Evolutionary conservation across 331 rosid genomes (phyloP).

Genomic region (Malus hybrid): DNA sequence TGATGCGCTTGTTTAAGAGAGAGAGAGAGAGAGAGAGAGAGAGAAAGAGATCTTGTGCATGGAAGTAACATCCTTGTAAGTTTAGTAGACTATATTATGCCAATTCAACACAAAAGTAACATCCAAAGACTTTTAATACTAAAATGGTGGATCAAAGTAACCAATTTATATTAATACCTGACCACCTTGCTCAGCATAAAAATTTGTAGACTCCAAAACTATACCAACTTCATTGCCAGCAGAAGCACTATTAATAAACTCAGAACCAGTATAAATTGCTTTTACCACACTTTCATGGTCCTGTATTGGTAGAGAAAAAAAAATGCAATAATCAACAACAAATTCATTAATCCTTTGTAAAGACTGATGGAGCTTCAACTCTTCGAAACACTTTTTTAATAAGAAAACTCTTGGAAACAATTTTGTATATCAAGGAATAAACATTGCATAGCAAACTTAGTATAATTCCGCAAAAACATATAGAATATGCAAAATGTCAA

Average conservation of each 20-base stretch:
- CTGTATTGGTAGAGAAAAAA: conserved; percentile 31
- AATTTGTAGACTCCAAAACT: conserved; percentile 83
- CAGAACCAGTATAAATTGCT: conserved; percentile 83
- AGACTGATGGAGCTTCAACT: neutral
- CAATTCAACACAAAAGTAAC: neutral
- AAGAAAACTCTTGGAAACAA: neutral
- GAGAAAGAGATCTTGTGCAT: neutral
- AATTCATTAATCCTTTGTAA: neutral
- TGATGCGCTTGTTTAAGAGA: neutral
- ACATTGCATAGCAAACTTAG: neutral
- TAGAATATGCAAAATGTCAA: neutral
- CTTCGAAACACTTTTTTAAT: neutral
- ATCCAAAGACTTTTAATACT: neutral
- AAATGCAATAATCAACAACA: neutral
- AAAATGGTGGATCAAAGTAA: conserved; percentile 7
- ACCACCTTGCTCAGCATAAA: conserved; percentile 99
- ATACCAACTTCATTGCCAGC: conserved; percentile 61
- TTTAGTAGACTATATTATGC: neutral
- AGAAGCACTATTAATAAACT: conserved; percentile 51
- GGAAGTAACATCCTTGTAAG: neutral
- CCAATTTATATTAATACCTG: conserved; percentile 50
- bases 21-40: neutral
- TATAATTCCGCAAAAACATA: neutral
- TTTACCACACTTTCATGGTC: conserved; percentile 71
- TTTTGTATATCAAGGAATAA: neutral